These are phyloP conservation scores for Sclerotinia trifoliorum DNA, from an alignment of 2,329 filamentous ascomycete genomes.

Conservation along the genomic window DNA sequence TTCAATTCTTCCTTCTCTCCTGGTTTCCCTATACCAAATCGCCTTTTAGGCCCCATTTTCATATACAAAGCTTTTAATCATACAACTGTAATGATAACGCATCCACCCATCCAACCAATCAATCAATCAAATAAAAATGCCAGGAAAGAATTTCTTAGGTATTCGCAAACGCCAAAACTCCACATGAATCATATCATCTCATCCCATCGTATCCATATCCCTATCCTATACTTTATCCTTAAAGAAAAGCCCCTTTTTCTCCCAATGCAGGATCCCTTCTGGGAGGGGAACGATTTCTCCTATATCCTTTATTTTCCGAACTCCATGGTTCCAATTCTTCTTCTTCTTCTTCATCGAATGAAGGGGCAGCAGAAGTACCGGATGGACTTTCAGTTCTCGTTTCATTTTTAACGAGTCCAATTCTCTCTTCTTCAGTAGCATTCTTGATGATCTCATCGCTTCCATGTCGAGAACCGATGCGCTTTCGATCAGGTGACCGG, in stretches of 20 bases:
- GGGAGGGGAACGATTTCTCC: slow-evolving; percentile 11
- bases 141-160: slow-evolving; percentile 14
- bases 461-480: slow-evolving; percentile 44
- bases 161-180: slow-evolving; percentile 19
- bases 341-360: slow-evolving; percentile 34
- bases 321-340: slow-evolving; percentile 22
- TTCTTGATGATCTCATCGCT: slow-evolving; percentile 46
- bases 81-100: slow-evolving; percentile 3
- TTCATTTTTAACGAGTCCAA: slow-evolving; percentile 81
- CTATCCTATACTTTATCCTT: background rate
- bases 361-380: slow-evolving; percentile 25
- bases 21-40: background rate
- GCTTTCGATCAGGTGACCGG: slow-evolving; percentile 41
- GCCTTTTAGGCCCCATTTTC: background rate
- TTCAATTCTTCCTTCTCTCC: background rate
- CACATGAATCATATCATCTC: slow-evolving; percentile 14
- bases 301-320: slow-evolving; percentile 10
- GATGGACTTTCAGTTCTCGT: slow-evolving; percentile 36
- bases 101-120: background rate
- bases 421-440: slow-evolving; percentile 76
- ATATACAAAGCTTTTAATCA: slow-evolving; percentile 6
- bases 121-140: slow-evolving; percentile 7
- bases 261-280: slow-evolving; percentile 4
- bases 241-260: slow-evolving; percentile 9
- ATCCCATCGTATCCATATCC: slow-evolving; percentile 1